A percentile compares a stretch with the other conserved stretches of the same genome.
Evolutionary conservation across 2,329 filamentous ascomycete genomes (phyloP).

Genomic region (Zopfia rhizophila): DNA sequence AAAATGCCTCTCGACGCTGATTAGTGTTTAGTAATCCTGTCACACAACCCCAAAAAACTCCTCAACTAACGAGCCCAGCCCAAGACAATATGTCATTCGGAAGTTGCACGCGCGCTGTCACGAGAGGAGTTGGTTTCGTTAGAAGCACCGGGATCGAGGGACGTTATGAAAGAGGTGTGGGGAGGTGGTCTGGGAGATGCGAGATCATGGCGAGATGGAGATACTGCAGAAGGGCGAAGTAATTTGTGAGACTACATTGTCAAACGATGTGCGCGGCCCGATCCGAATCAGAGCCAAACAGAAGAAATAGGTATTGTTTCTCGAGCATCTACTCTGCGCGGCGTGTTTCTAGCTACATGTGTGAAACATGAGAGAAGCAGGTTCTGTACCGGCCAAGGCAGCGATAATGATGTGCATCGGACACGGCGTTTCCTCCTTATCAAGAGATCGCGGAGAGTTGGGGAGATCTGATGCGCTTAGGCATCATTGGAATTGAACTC

Average conservation of each 20-base stretch:
- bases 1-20: slow-evolving; percentile 34
- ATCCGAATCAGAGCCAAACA: slow-evolving; percentile 54
- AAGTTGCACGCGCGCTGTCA: slow-evolving; percentile 60
- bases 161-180: slow-evolving; percentile 60
- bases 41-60: slow-evolving; percentile 37
- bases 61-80: slow-evolving; percentile 50
- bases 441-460: no score
- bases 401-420: no score
- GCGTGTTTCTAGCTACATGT: slow-evolving; percentile 8
- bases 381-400: slow-evolving; percentile 7
- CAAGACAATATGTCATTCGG: slow-evolving; percentile 65
- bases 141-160: slow-evolving; percentile 53
- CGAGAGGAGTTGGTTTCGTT: slow-evolving; percentile 48
- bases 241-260: slow-evolving; percentile 38
- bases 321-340: no score
- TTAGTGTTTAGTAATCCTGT: slow-evolving; percentile 25
- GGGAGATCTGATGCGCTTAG: not conserved
- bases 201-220: slow-evolving; percentile 56
- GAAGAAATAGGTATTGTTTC: slow-evolving; percentile 1
- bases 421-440: no score
- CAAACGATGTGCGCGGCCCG: slow-evolving; percentile 57
- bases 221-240: slow-evolving; percentile 61
- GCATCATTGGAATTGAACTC: not conserved
- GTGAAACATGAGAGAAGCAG: slow-evolving; percentile 6
- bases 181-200: slow-evolving; percentile 54